A percentile compares a stretch with the other conserved stretches of the same genome.
Conservation (phyloP, 768 basidiomycete genomes). For the Lactarius akahatsu region DNA sequence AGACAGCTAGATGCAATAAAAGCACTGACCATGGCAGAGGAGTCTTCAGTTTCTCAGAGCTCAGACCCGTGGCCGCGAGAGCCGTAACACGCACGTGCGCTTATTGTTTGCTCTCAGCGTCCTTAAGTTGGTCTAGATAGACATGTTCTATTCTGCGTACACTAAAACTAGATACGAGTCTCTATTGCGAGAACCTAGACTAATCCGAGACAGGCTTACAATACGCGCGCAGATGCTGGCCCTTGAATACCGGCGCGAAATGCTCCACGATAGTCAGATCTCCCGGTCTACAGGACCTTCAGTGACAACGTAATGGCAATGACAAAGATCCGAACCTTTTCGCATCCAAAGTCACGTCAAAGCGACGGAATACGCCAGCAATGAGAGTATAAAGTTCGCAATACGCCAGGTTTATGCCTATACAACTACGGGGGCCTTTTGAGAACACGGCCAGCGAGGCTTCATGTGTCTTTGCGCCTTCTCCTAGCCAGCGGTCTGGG, state of each 20-base stretch:
- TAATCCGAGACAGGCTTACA: neutral
- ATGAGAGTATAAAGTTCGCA: neutral
- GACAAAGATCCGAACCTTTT: neutral
- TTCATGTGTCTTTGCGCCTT: neutral
- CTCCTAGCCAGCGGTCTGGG: neutral
- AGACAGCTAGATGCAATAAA: neutral
- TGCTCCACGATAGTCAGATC: neutral
- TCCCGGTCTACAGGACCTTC: neutral
- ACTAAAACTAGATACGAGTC: neutral
- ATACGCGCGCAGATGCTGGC: neutral
- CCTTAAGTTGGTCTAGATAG: too few relatives aligned
- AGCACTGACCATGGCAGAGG: slow-evolving; percentile 23
- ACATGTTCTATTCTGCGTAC: too few relatives aligned
- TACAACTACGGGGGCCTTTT: neutral
- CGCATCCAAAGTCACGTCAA: slow-evolving; percentile 1
- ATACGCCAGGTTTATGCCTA: slow-evolving; percentile 1
- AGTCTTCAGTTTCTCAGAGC: neutral
- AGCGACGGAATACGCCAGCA: neutral
- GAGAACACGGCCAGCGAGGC: neutral
- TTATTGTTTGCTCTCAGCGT: too few relatives aligned
- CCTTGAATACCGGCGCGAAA: neutral
- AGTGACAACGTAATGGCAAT: too few relatives aligned
- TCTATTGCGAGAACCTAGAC: neutral
- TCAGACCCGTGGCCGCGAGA: neutral
- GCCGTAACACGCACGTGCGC: neutral